Evolutionary conservation across 768 basidiomycete species (phyloP), one percentile per base, ranked within the genome.

Genomic region (Phanerochaete sordida): DNA sequence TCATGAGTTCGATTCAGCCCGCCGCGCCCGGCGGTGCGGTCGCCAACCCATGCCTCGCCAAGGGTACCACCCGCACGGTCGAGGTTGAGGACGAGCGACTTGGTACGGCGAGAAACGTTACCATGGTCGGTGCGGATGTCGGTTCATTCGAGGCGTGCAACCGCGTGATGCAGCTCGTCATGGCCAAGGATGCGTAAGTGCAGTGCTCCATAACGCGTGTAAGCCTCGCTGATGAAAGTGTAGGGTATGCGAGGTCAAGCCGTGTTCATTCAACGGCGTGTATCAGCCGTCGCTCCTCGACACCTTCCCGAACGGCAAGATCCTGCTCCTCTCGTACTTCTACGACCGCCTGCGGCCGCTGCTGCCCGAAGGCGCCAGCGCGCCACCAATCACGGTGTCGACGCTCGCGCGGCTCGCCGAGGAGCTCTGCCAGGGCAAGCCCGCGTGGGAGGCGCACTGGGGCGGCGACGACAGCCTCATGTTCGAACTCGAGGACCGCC

Each of bases 241-340:
- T 48, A 90, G 93, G 0, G 81, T 94, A 60, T 99, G 96, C 73
- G 86, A 91, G 66, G 78, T 89, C 62, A 91, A 95, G 68, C 97
- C 97, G 0, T 99, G 97, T 72, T 92, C 96, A 4, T 99, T 99
- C 77, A 87, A 93, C 68, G 97, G 97, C 13, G 93, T 97, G 26
- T 98, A 98, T 76, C 97, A 99, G 72, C 97, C 97, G 1, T 90
- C 90, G 15, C 79, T 98, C 26, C 77, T 90, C 59, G 91, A 96
- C 62, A 87, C 92, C 11, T 98, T 98, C 83, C 84, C 89, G 1
- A 74, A 79, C 11, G 96, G 96, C 60, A 87, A 87, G 68, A 81
- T 96, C 62, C 83, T 96, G 27, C 84, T 96, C n/a, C 81, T 99
- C 1, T 97, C 95, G 24, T 99, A 98, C 81, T 99, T 98, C 77